Evolutionary conservation across 345 rosid genomes (phyloP), one percentile per base, ranked within the genome.

Genomic region (Firmiana major): DNA sequence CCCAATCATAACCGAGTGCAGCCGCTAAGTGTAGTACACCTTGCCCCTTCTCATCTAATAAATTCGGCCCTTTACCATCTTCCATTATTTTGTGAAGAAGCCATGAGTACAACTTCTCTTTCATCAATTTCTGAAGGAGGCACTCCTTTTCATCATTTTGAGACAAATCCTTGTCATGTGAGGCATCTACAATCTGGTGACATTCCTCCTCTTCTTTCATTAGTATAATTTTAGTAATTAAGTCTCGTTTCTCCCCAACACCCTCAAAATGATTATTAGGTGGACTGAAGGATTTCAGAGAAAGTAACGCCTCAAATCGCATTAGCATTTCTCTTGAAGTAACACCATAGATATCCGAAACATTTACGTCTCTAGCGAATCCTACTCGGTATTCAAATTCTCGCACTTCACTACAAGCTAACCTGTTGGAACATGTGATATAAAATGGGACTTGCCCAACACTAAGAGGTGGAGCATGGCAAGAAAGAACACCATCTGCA

Each of bases 1-100:
- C 95, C 98, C 98, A 93, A 78, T 93, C 90, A 78, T 84, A 94
- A 57, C 98, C 97, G 81, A 94, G 97, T 16, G 97, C 92, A 83
- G 93, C 88, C 16, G 89, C 90, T 74, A 94, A 86, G 82, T 94
- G 98, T 71, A 94, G 82, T 48, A 87, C 91, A 58, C 98, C 97
- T 81, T 91, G 95, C 73, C 98, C 98, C 71, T 86, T 85, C 42
- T 86, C 83, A 81, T 93, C 94, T 73, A 93, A 67, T 66, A 90
- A 54, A 58, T 86, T 85, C 26, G 93, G 92, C 71, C 97, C 97
- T 79, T 91, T 93, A 63, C 97, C 92, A 82, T 85, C 90, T 85
- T 90, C 97, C 68, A 83, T 74, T 78, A 90, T 88, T 80, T 83
- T 88, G 67, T 87, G 92, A 78, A 93, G 86, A 7, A 94, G 95